Evolutionary conservation across 805 yeast species (phyloP).

Genomic region (Yamadazyma philogaea): DNA sequence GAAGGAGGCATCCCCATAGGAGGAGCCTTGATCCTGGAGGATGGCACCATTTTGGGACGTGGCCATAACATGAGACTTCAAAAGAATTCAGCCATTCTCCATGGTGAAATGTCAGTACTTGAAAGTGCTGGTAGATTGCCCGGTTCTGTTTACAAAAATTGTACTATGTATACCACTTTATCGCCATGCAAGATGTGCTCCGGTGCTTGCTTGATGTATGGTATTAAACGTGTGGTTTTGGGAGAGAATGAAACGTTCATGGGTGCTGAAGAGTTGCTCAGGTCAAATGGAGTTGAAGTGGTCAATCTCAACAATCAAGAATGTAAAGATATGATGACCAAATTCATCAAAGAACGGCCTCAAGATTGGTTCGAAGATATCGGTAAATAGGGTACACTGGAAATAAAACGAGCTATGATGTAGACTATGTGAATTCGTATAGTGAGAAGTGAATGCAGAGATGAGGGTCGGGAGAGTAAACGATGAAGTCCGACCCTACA

Average conservation of each 20-base stretch:
- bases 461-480: no score
- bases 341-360: constrained; percentile 77
- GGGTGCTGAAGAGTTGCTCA: constrained; percentile 80
- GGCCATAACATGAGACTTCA: constrained; percentile 93
- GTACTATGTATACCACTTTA: constrained; percentile 89
- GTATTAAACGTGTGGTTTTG: constrained; percentile 79
- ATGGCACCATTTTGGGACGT: constrained; percentile 77
- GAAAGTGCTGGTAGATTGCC: constrained; percentile 89
- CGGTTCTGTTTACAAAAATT: constrained; percentile 72
- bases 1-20: constrained; percentile 96
- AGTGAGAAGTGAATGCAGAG: no score
- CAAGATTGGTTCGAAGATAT: constrained; percentile 80
- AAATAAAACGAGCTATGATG: no score
- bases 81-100: constrained; percentile 76
- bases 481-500: neutral
- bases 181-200: constrained; percentile 96
- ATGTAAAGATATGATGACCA: constrained; percentile 70
- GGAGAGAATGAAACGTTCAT: constrained; percentile 83
- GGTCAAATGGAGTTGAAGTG: constrained; percentile 68
- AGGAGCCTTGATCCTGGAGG: constrained; percentile 67
- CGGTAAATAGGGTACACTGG: constrained; percentile 33
- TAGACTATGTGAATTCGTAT: no score
- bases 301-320: constrained; percentile 55
- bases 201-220: constrained; percentile 88
- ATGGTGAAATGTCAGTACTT: constrained; percentile 87